Conservation (phyloP, 1,284 basidiomycete species). For the Apiotrichum gracile region DNA sequence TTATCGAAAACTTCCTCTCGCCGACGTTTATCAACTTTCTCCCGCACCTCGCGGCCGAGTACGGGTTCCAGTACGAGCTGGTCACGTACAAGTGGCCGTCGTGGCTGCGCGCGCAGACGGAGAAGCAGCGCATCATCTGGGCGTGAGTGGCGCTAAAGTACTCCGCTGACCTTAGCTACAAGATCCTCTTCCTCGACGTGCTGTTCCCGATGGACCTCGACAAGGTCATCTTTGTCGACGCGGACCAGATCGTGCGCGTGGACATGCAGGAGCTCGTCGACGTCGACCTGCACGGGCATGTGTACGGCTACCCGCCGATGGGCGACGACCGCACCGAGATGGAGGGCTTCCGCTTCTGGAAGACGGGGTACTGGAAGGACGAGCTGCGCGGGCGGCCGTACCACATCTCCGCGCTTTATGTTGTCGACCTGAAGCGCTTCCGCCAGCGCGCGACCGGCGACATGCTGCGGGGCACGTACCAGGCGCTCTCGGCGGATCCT, state of each 20-base stretch:
- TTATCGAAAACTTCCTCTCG: conserved; percentile 96
- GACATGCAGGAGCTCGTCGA: conserved; percentile 90
- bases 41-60: conserved; percentile 80
- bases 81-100: conserved; percentile 99
- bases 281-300: conserved; percentile 80
- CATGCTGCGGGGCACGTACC: conserved; percentile 84
- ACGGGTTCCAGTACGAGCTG: conserved; percentile 87
- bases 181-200: conserved; percentile 97
- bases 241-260: conserved; percentile 92
- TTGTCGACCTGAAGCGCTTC: conserved; percentile 93
- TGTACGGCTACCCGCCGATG: conserved; percentile 96
- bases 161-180: conserved; percentile 54
- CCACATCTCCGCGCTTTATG: conserved; percentile 85
- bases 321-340: conserved; percentile 89
- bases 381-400: conserved; percentile 75
- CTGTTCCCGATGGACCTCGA: conserved; percentile 97
- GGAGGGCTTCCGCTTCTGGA: conserved; percentile 99
- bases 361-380: conserved; percentile 88
- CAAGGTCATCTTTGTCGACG: conserved; percentile 98
- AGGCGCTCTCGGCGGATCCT: conserved; percentile 86
- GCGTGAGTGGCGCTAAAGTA: conserved; percentile 48
- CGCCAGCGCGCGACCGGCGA: conserved; percentile 63
- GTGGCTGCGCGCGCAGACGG: conserved; percentile 91
- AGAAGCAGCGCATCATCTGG: conserved; percentile 98
- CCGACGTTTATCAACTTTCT: conserved; percentile 96